Conservation (phyloP, 805 yeast genomes). For the Myxozyma mucilagina region DNA sequence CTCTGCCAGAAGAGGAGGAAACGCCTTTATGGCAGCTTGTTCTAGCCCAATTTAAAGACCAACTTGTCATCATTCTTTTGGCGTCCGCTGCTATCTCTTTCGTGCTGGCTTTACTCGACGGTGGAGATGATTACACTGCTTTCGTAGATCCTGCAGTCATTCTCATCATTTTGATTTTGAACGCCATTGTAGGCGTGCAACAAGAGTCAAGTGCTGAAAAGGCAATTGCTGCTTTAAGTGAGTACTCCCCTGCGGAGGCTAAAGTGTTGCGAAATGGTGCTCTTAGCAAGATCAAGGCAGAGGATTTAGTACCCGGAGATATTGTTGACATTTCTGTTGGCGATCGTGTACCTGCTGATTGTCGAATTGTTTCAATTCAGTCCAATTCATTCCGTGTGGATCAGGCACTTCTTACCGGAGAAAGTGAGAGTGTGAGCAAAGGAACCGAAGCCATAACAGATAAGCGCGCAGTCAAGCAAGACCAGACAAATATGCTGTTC, state of each 20-base stretch:
- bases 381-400: constrained; percentile 45
- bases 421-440: constrained; percentile 45
- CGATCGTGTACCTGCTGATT: constrained; percentile 49
- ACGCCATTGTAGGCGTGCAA: constrained; percentile 52
- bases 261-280: constrained; percentile 48
- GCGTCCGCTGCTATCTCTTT: constrained; percentile 42
- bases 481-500: constrained; percentile 38
- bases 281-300: constrained; percentile 46
- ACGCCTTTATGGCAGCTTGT: constrained; percentile 43
- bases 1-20: constrained; percentile 43
- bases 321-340: constrained; percentile 46
- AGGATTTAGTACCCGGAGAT: constrained; percentile 48
- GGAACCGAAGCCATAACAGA: constrained; percentile 36
- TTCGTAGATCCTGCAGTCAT: constrained; percentile 48
- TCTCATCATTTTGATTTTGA: constrained; percentile 48
- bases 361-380: constrained; percentile 39
- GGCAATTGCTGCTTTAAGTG: constrained; percentile 52
- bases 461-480: constrained; percentile 43
- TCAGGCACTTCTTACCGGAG: constrained; percentile 46
- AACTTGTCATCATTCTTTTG: constrained; percentile 41
- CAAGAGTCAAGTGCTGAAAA: constrained; percentile 54
- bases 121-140: constrained; percentile 40
- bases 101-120: constrained; percentile 39
- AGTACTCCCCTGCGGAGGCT: constrained; percentile 51
- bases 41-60: constrained; percentile 44